Conservation (phyloP, 495 filamentous ascomycete species). For the Penicillium nucicola region DNA sequence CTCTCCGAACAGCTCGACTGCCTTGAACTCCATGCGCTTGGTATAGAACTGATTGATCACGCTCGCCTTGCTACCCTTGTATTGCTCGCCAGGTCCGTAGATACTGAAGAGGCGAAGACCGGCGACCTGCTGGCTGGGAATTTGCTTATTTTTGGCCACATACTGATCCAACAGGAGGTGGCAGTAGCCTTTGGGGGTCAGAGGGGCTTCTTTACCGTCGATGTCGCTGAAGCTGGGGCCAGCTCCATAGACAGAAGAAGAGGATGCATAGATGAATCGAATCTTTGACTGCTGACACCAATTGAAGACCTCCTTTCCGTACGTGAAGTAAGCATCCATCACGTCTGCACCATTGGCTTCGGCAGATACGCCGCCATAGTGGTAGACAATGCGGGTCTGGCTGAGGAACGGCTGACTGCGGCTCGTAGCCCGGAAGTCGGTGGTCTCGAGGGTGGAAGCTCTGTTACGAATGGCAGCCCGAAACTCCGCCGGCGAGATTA, state of each 20-base stretch:
- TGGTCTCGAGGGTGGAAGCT: neutral
- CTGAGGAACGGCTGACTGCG: neutral
- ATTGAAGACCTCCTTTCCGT: constrained; percentile 1
- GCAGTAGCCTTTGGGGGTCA: neutral
- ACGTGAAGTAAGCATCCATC: constrained; percentile 1
- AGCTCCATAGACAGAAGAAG: neutral
- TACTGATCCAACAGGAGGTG: constrained; percentile 2
- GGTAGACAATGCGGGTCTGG: neutral
- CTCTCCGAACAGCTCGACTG: neutral
- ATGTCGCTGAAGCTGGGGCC: neutral
- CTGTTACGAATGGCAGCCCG: no score
- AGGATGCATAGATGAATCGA: constrained; percentile 4
- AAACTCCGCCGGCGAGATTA: neutral
- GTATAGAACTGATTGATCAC: neutral
- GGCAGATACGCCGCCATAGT: neutral
- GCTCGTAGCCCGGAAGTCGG: neutral
- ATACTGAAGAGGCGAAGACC: constrained; percentile 2
- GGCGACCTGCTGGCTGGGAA: neutral
- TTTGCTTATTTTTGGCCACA: neutral
- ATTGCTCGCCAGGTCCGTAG: neutral
- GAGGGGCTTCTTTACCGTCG: neutral
- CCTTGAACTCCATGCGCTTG: neutral
- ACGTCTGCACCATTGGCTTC: neutral
- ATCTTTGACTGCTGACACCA: neutral
- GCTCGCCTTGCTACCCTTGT: neutral